Base-by-base conservation (phyloP, 2,329 filamentous ascomycete species). In the Dactylellina parvicollis region DNA sequence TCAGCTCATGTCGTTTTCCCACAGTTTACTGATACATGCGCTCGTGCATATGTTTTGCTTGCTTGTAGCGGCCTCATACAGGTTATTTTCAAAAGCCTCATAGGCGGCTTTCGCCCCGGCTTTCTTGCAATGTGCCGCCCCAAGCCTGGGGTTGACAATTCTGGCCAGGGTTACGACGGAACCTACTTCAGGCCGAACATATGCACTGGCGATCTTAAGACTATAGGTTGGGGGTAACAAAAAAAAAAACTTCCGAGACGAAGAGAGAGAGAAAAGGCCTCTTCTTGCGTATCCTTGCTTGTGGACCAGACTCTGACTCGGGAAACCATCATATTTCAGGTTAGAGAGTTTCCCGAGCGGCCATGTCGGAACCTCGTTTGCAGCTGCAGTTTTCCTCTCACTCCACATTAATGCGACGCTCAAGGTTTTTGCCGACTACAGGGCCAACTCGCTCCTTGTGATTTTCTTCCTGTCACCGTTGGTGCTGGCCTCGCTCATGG, bases 151-250 rank as follows among this genome's bases (percentile, higher is more conserved):
- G 40, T 71, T 22, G 24, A 50, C 9, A 18, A 40, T 60, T 49
- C 18, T 32, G 66, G 66, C 40, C 24, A 32, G 40, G 56, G 57
- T 56, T 62, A 62, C 42, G 66, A 61, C 26, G 56, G 66, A 30
- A 56, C 26, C 18, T 62, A 49, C 22, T 55, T 62, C 46, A 70
- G 26, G 20, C 22, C 54, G 49, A 34, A 71, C 28, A 71, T 62
- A 30, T 71, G 66, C 66, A 71, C 49, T 22, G 57, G 66, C 49
- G 66, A 71, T 71, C 56, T 47, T 61, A 69, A 55, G 9, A 64
- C 34, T 26, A 69, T 66, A 50, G 20, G 40, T 30, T 57, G 62
- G 55, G 64, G 44, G 54, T 67, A 62, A n/a, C n/a, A n/a, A n/a
- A n/a, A 50, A 34, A 46, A 36, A 55, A 61, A 40, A 67, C 62